These are phyloP conservation scores for Rhododendron simsii DNA, from an alignment of 148 eudicot genomes.

Conservation along the genomic window DNA sequence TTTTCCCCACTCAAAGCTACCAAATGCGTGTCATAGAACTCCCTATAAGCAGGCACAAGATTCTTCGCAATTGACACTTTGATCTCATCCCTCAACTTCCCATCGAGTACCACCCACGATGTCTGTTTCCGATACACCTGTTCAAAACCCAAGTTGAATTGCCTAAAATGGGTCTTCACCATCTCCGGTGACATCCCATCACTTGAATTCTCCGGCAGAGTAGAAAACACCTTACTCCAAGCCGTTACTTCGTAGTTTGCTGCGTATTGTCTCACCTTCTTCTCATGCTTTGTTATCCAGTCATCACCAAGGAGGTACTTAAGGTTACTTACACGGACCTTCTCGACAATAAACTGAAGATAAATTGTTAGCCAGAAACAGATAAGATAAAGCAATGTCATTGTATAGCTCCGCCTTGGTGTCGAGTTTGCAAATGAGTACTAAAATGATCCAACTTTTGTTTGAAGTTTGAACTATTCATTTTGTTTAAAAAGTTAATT, in stretches of 20 bases:
- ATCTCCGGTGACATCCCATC: slow-evolving; percentile 1
- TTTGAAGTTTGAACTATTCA: too few species aligned
- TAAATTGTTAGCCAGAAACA: slow-evolving; percentile 37
- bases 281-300: slow-evolving; percentile 22
- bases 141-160: slow-evolving; percentile 24
- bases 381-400: slow-evolving; percentile 25
- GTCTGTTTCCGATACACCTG: slow-evolving; percentile 24
- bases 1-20: slow-evolving; percentile 12
- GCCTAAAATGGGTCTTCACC: slow-evolving; percentile 9
- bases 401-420: slow-evolving; percentile 24
- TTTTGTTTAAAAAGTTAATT: too few species aligned
- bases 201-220: slow-evolving; percentile 7
- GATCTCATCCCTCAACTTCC: slow-evolving; percentile 29
- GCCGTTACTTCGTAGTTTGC: slow-evolving; percentile 19
- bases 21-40: slow-evolving; percentile 22
- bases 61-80: slow-evolving; percentile 28
- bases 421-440: slow-evolving; percentile 38
- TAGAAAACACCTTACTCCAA: slow-evolving; percentile 21
- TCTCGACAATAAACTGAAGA: slow-evolving; percentile 20
- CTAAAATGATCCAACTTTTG: slow-evolving; percentile 19
- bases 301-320: slow-evolving; percentile 23
- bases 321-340: slow-evolving; percentile 13
- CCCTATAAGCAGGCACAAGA: slow-evolving; percentile 22
- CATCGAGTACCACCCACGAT: slow-evolving; percentile 25
- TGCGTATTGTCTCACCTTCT: slow-evolving; percentile 17